A percentile compares a stretch with the other conserved stretches of the same genome.
Conservation (phyloP, 345 rosid genomes). For the Hirschfeldia incana region DNA sequence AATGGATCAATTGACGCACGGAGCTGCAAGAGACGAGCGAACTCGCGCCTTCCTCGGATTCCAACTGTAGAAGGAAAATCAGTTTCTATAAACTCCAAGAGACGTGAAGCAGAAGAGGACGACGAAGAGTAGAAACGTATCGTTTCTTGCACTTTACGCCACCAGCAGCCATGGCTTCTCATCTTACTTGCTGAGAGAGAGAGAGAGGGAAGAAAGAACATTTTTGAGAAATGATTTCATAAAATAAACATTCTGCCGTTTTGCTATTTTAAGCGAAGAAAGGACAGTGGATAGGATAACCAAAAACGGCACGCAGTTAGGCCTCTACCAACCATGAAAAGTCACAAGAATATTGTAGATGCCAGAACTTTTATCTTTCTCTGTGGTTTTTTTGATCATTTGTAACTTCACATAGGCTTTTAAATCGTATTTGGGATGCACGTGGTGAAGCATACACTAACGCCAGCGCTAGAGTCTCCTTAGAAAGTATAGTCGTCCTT, state of each 20-base stretch:
- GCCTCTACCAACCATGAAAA: not conserved
- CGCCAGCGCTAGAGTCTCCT: constrained; percentile 71
- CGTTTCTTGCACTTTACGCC: constrained; percentile 25
- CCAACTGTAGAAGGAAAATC: constrained; percentile 30
- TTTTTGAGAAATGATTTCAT: not conserved
- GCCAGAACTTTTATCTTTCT: not conserved
- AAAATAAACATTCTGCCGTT: constrained; percentile 24
- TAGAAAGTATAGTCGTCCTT: constrained; percentile 55
- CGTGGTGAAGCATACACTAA: constrained; percentile 53
- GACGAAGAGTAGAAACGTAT: constrained; percentile 22
- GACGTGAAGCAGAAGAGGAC: constrained; percentile 25
- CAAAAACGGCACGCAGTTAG: not conserved
- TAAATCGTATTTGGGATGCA: constrained; percentile 61
- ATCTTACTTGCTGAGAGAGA: constrained; percentile 8
- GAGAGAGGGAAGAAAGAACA: constrained; percentile 9
- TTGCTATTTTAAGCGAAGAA: not conserved
- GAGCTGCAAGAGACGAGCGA: constrained; percentile 49
- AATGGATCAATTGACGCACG: constrained; percentile 28
- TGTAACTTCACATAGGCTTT: constrained; percentile 52
- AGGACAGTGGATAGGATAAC: not conserved
- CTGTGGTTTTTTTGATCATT: constrained; percentile 10
- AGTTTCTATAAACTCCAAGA: constrained; percentile 13
- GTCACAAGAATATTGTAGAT: not conserved
- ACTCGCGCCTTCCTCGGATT: constrained; percentile 34
- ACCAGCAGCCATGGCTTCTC: constrained; percentile 28